Conservation (phyloP, 805 yeast species). For the Ogataea haglerorum region DNA sequence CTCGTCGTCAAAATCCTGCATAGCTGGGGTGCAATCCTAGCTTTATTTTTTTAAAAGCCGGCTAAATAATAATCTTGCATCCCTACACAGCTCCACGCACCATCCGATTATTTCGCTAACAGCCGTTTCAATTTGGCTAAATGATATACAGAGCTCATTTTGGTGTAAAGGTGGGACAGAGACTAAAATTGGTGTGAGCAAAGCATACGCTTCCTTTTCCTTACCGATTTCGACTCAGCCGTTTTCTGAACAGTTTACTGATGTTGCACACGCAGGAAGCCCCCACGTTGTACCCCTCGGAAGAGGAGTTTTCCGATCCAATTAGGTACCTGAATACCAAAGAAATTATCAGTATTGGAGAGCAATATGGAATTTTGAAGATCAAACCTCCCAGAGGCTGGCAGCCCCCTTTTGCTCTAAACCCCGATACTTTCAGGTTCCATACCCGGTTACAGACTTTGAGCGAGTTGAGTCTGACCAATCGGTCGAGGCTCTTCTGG, state of each 20-base stretch:
- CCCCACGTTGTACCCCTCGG: constrained; percentile 45
- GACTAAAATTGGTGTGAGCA: not conserved
- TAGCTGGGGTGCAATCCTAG: not conserved
- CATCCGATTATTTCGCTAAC: not conserved
- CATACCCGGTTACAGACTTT: constrained; percentile 67
- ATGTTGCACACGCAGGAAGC: constrained; percentile 36
- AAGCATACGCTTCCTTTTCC: constrained; percentile 1
- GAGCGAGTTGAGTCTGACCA: constrained; percentile 58
- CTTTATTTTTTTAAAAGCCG: constrained; percentile 5
- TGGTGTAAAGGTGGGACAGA: constrained; percentile 3
- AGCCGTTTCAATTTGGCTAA: not conserved
- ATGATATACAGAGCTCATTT: constrained; percentile 1
- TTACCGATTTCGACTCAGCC: not conserved
- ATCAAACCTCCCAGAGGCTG: constrained; percentile 51
- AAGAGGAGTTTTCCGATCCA: constrained; percentile 46
- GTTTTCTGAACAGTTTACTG: not conserved
- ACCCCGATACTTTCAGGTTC: constrained; percentile 52
- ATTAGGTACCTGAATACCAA: constrained; percentile 44
- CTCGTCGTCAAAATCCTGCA: constrained; percentile 20
- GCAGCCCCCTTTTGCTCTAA: constrained; percentile 54
- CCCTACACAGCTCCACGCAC: not conserved
- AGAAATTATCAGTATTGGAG: constrained; percentile 41
- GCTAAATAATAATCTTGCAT: constrained; percentile 3
- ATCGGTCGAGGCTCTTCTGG: constrained; percentile 62
- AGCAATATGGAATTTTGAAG: constrained; percentile 49